A percentile compares a stretch with the other conserved stretches of the same genome.
Evolutionary conservation across 139 green algal genomes (phyloP).

Genomic region (Coccomyxa sp.): DNA sequence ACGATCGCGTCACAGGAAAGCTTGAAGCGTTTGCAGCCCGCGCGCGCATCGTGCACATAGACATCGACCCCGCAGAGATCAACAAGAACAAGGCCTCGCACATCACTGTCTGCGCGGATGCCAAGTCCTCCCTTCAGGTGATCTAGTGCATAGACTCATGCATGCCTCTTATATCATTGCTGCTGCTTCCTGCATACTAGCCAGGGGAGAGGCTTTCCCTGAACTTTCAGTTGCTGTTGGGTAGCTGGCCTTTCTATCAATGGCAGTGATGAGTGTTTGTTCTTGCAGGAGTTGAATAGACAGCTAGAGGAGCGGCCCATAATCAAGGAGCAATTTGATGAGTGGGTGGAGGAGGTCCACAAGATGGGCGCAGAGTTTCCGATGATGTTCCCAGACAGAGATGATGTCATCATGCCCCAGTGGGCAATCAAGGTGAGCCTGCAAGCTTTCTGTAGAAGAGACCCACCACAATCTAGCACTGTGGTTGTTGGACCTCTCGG

Average conservation of each 20-base stretch:
- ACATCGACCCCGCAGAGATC: conserved; percentile 99
- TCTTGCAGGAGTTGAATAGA: conserved; percentile 46
- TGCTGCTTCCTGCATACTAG: neutral
- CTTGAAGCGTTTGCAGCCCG: conserved; percentile 91
- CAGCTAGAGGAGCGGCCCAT: conserved; percentile 34
- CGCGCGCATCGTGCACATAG: conserved; percentile 95
- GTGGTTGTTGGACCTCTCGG: no score
- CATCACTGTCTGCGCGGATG: conserved; percentile 81
- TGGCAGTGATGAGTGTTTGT: neutral
- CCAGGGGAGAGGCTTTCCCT: neutral
- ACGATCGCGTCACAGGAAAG: conserved; percentile 97
- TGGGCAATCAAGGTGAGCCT: conserved; percentile 73
- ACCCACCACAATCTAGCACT: no score
- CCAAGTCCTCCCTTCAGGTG: conserved; percentile 59
- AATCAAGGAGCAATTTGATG: conserved; percentile 12
- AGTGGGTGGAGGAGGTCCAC: conserved; percentile 65
- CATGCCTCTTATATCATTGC: neutral
- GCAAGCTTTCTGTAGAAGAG: neutral
- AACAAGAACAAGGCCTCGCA: conserved; percentile 98
- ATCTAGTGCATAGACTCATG: neutral
- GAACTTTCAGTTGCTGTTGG: neutral
- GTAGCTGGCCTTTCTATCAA: neutral
- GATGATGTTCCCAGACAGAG: conserved; percentile 75
- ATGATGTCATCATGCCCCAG: conserved; percentile 95
- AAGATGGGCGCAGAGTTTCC: conserved; percentile 75